Base-by-base conservation (phyloP, 805 yeast genomes). In the Dipodascus albidus region DNA sequence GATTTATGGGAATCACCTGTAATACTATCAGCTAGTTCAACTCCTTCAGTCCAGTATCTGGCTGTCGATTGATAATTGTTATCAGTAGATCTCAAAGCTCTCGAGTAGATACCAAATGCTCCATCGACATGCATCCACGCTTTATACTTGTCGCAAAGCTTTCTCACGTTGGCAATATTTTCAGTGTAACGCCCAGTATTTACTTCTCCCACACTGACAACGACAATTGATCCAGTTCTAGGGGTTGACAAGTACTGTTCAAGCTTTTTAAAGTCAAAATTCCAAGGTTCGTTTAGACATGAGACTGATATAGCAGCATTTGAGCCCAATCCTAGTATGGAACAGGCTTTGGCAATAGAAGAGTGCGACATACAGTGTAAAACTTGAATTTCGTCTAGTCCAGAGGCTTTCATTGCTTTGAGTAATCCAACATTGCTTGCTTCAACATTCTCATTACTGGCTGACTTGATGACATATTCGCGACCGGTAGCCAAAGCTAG, bases 51-150 rank as follows among this genome's bases (percentile, higher is more conserved):
- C 44, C 56, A 48, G 17, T 23, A 3, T 2, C 19, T 17, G 11
- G 58, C 60, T 20, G 50, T 49, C 14, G 3, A 15, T 38, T 54
- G 50, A 14, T 22, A 24, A 33, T 35, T 24, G 23, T 49, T 48
- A 11, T 24, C 50, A 6, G 51, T 20, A 21, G 38, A 48, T 9
- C 19, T 23, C 21, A 60, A 53, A 2, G 49, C 35, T 11, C 61
- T 51, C 1, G 55, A 9, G 48, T 53, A 60, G 19, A 52, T 54
- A n/a, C 60, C 61, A 51, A 60, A 60, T 8, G 63, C 63, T 11
- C 61, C 63, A 48, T 60, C 63, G 42, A 60, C 50, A 52, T 60
- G 63, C 41, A 60, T 48, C 63, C 63, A 60, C 3, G 63, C 61
- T 8, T 52, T 51, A 50, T 58, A 55, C 41, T 42, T 52, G 48